Evolutionary conservation across 2,329 filamentous ascomycete species (phyloP), one percentile per base, ranked within the genome.

Genomic region (Paraphaeosphaeria sporulosa): DNA sequence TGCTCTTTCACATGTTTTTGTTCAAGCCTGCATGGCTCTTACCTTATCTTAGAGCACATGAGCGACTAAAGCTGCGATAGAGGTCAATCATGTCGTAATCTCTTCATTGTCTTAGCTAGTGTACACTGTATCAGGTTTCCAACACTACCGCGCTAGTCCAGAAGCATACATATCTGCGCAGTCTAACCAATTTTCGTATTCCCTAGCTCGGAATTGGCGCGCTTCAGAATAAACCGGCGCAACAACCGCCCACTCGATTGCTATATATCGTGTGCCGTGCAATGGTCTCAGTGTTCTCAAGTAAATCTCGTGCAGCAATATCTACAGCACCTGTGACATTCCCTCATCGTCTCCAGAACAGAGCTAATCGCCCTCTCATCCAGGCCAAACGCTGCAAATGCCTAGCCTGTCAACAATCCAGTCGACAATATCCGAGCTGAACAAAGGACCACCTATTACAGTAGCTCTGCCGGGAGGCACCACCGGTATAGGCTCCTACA

Each of bases 401-500:
- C 48, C 48, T 2, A 50, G 19, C 17, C 48, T 50, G 10, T 2
- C 15, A 21, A 27, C 19, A 7, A 50, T 50, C 3, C 27, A 50
- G 30, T 36, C 48, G 12, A 30, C 48, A 13, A 36, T 50, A 36
- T 38, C 48, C 8, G 30, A 50, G 21, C 48, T 50, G 3, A 4
- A 30, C 3, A 23, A 21, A 36, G 30, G n/a, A 15, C 32, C n/a
- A 10, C 48, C 27, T 4, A 9, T 36, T 2, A 30, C 38, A 38
- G 48, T 27, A 50, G 48, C 32, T 21, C 40, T 72, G 19, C 50
- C 63, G 6, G 70, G 69, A 25, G 71, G 60, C 34, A 73, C 70
- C 2, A 67, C 65, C 25, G 71, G 71, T 1, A 71, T 73, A n/a
- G 71, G 70, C 4, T 68, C 67, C 0, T 72, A 73, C 42, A 57